Base-by-base conservation (phyloP, 2,329 filamentous ascomycete species). In the Exophiala lecanii-corni region DNA sequence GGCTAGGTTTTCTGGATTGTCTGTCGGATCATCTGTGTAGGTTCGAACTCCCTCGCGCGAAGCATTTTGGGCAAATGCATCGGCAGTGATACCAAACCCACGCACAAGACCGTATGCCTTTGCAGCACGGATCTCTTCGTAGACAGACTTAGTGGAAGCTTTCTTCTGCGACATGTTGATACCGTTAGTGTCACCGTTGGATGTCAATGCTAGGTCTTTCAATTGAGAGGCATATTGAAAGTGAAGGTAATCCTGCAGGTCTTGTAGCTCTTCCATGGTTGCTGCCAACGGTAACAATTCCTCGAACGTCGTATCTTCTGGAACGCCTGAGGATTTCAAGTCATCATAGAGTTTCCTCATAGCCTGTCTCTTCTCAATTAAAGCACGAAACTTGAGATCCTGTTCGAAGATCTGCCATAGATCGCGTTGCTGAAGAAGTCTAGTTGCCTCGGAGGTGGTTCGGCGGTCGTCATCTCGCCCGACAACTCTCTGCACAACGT, bases 361-460 rank as follows among this genome's bases (percentile, higher is more conserved):
- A 2, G 86, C 79, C 56, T 91, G 91, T 26, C 91, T 81, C 71
- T 95, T 95, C 59, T 98, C 92, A 34, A 94, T 76, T 41, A 97
- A 78, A 2, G 89, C 92, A 36, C 89, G 83, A 64, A 94, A 98
- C 63, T 95, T 96, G 60, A 97, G 81, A 61, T 98, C 92, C 40
- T 94, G 76, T 57, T 98, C 92, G 31, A 97, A 78, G 38, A 98
- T 88, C 41, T 89, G 84, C 92, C 92, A 98, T 2, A 98, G 70
- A 57, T 98, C 91, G 53, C 88, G 86, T 67, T 96, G 91, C 47
- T 84, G 89, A 28, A 98, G 73, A 1, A 98, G 76, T 64, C 94
- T 94, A 66, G 94, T 86, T 1, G 89, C 89, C 47, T 71, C 72
- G 44, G 91, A 79, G 43, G 82, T 81, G 59, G 82, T 86, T 45